Evolutionary conservation across 2,329 filamentous ascomycete genomes (phyloP).

Genomic region (Mycosphaerella sp.): DNA sequence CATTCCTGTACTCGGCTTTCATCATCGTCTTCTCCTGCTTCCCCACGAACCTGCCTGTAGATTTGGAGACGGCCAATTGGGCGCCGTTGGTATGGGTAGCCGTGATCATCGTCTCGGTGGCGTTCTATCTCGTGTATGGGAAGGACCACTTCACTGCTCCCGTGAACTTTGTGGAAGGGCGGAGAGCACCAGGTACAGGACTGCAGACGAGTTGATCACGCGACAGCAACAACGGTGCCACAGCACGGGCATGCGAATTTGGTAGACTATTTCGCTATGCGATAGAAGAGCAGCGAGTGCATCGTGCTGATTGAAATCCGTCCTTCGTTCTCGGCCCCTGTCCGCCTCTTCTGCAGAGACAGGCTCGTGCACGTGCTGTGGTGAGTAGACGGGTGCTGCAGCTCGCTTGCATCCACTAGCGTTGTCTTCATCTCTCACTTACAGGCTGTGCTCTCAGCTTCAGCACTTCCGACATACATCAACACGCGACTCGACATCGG

Average conservation of each 20-base stretch:
- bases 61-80: constrained; percentile 29
- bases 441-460: too few relatives aligned
- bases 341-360: too few relatives aligned
- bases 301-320: too few relatives aligned
- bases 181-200: constrained; percentile 22
- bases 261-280: background rate
- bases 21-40: constrained; percentile 31
- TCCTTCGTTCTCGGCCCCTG: too few relatives aligned
- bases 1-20: constrained; percentile 28
- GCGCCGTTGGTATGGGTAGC: constrained; percentile 29
- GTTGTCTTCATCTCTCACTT: too few relatives aligned
- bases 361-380: too few relatives aligned
- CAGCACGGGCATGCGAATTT: background rate
- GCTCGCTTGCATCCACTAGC: too few relatives aligned
- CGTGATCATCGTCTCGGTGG: constrained; percentile 25
- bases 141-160: constrained; percentile 28
- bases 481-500: too few relatives aligned
- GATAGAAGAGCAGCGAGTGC: background rate
- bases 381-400: too few relatives aligned
- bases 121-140: constrained; percentile 28
- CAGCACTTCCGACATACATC: too few relatives aligned
- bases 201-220: constrained; percentile 24
- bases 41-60: constrained; percentile 27
- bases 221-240: background rate
- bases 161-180: constrained; percentile 29